Conservation (phyloP, 2,329 filamentous ascomycete genomes). For the Trichoderma afroharzianum region DNA sequence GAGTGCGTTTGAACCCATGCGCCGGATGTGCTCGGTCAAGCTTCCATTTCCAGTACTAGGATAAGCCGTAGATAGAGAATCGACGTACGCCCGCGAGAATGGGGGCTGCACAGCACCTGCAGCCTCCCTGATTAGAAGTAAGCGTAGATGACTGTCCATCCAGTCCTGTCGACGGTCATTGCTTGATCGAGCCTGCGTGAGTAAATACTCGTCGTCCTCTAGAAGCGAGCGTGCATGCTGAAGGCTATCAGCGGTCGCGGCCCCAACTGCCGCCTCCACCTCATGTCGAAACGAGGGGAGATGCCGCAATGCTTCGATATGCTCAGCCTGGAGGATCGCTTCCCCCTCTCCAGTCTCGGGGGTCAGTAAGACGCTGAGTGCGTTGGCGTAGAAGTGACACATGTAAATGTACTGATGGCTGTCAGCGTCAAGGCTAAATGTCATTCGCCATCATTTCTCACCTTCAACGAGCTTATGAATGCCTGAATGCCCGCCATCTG, state of each 20-base stretch:
- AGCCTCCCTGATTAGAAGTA: constrained; percentile 44
- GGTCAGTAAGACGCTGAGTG: constrained; percentile 61
- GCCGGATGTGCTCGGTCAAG: constrained; percentile 56
- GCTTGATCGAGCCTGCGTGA: constrained; percentile 37
- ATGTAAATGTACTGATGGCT: constrained; percentile 70
- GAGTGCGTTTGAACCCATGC: constrained; percentile 42
- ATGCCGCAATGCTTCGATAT: constrained; percentile 64
- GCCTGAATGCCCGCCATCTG: constrained; percentile 73
- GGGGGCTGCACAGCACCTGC: constrained; percentile 34
- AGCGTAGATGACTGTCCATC: constrained; percentile 45
- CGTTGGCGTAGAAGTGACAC: constrained; percentile 80
- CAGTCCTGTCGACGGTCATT: constrained; percentile 33
- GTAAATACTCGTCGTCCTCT: constrained; percentile 56
- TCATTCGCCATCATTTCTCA: constrained; percentile 30
- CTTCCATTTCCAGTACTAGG: constrained; percentile 46
- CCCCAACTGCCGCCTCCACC: constrained; percentile 47
- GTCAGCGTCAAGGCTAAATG: neutral
- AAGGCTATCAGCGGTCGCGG: constrained; percentile 41
- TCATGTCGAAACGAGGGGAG: constrained; percentile 63
- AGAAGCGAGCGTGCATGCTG: constrained; percentile 47
- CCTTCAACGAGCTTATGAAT: constrained; percentile 68
- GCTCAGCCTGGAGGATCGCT: constrained; percentile 51
- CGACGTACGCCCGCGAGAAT: constrained; percentile 58
- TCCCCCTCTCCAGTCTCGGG: constrained; percentile 25
- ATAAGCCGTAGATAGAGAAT: constrained; percentile 56